phyloP scores from a whole-genome alignment of 192 early-diverging fungal genomes.

The Chytriomyces hyalinus region DNA sequence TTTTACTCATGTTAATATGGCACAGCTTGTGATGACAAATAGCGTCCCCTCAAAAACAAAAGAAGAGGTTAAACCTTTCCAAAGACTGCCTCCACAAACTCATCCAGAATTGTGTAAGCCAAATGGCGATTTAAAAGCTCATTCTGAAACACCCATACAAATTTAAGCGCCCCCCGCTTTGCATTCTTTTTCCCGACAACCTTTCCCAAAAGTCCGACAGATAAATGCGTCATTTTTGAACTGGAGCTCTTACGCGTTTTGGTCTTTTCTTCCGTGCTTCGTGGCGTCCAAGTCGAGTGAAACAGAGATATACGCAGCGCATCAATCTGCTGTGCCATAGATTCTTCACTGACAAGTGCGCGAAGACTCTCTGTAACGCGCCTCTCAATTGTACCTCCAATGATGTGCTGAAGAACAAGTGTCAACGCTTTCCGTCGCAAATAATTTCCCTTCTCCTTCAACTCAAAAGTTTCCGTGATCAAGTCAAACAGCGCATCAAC shows the following conservation, averaged over 20 bases:
- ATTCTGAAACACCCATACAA: slow-evolving; percentile 77
- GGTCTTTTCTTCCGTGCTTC: slow-evolving; percentile 55
- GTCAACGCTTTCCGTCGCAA: slow-evolving; percentile 84
- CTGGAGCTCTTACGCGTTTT: slow-evolving; percentile 19
- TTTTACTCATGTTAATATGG: too few species aligned
- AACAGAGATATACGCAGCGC: slow-evolving; percentile 50
- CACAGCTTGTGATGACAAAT: too few species aligned
- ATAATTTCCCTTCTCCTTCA: slow-evolving; percentile 87
- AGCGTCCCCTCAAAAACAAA: too few species aligned
- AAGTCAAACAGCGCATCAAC: slow-evolving; percentile 80
- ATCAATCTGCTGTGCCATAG: slow-evolving; percentile 32
- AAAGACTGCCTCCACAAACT: slow-evolving; percentile 70
- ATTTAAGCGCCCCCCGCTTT: slow-evolving; percentile 68
- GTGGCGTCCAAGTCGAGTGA: slow-evolving; percentile 9
- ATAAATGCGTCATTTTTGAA: slow-evolving; percentile 35
- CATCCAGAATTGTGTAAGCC: slow-evolving; percentile 78
- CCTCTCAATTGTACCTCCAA: slow-evolving; percentile 87
- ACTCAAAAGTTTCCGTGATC: slow-evolving; percentile 92
- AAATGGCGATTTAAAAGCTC: slow-evolving; percentile 78
- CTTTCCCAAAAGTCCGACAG: slow-evolving; percentile 66
- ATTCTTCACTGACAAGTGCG: slow-evolving; percentile 39
- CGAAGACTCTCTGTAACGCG: slow-evolving; percentile 50
- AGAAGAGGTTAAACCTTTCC: not conserved
- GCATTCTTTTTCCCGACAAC: slow-evolving; percentile 88
- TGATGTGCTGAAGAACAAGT: slow-evolving; percentile 82